Conservation (phyloP, 352 stramenopile genomes). For the Thalassiosira livingstoniorum region DNA sequence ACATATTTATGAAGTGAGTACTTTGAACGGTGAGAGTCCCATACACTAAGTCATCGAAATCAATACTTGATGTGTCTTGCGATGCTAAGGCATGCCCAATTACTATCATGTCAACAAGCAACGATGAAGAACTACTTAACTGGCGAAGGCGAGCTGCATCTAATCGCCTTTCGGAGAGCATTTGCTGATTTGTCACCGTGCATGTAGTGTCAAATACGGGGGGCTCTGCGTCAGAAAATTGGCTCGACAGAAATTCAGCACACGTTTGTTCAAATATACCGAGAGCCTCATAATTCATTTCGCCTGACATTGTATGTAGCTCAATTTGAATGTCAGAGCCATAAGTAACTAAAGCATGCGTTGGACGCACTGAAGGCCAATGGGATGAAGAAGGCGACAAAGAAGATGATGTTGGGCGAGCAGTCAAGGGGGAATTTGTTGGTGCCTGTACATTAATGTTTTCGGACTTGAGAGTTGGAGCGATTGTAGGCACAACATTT, state of each 20-base stretch:
- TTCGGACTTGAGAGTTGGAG: neutral
- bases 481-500: neutral
- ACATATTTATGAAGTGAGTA: conserved; percentile 13
- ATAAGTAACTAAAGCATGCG: neutral
- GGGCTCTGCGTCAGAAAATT: conserved; percentile 5
- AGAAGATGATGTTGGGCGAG: neutral
- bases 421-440: neutral
- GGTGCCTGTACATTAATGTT: neutral
- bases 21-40: conserved; percentile 21
- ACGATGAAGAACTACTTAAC: conserved; percentile 16
- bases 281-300: conserved; percentile 13
- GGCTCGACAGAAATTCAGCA: conserved; percentile 19
- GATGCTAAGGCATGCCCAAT: neutral
- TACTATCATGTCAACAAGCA: conserved; percentile 35
- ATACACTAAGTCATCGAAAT: conserved; percentile 32
- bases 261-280: conserved; percentile 31
- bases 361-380: neutral
- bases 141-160: neutral
- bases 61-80: conserved; percentile 13
- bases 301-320: neutral
- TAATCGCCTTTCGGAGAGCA: conserved; percentile 17
- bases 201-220: conserved; percentile 25
- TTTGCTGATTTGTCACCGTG: conserved; percentile 30
- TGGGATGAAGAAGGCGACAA: neutral
- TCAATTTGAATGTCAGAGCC: neutral